Evolutionary conservation across 331 rosid genomes (phyloP), one percentile per base, ranked within the genome.

Genomic region (Stylosanthes scabra): DNA sequence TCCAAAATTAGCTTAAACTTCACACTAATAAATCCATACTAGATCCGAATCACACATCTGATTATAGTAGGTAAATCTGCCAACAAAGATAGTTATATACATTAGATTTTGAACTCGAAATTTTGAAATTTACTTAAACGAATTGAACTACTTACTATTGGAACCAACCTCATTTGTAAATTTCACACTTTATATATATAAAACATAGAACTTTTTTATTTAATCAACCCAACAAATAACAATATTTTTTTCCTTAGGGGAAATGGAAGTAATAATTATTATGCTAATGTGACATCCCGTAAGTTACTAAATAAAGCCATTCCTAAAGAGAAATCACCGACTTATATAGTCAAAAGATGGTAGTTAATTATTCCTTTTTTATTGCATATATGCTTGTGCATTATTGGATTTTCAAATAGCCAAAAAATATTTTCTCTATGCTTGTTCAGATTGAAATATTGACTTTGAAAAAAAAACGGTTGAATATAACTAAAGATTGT

Each of bases 291-390:
- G 31, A 55, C 58, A 11, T 51, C 29, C 9, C 66, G 12, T 15
- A 52, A 50, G 59, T 61, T 74, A 60, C 77, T 39, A 69, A 57
- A 70, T 74, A 63, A 63, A 28, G 74, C 15, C 15, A 52, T 71
- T 71, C 54, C 44, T 50, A 52, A 70, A 59, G 50, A 58, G 58
- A 49, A 42, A 46, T 51, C 51, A 39, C 9, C 39, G 39, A 16
- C 1, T 11, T 1, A 66, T 62, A 73, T 73, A 86, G 94, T 88
- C 84, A 83, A 88, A 84, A 86, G 80, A 70, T 49, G 81, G 76
- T 67, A 66, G 73, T 47, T 67, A 71, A 70, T 47, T 61, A 20
- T 61, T 63, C 42, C 70, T 29, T 74, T 41, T 74, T 68, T 20
- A 20, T 20, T 66, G 45, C 75, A 31, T 68, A 45, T 69, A 59